Base-by-base conservation (phyloP, 164 flowering plant species). In the Litsea cubeba region DNA sequence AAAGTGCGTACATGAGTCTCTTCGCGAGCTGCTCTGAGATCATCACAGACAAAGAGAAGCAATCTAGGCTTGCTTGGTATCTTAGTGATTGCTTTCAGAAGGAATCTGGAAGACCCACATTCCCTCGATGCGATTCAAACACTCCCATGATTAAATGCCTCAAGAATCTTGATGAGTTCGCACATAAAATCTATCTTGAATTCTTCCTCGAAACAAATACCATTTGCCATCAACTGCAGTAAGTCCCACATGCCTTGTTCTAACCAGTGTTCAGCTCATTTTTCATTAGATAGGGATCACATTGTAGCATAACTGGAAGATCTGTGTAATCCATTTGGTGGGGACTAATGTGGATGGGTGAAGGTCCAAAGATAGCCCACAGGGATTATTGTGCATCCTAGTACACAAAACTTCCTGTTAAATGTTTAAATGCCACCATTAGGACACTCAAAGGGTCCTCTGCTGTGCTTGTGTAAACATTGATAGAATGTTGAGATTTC, bases 151-250 rank as follows among this genome's bases (percentile, higher is more conserved):
- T 64, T 15, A 82, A 80, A 14, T 94, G 98, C 74, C 82, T 87
- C 12, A 77, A 79, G 76, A 83, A 75, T 12, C 69, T 94, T 75
- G 82, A 88, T 65, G 84, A 85, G 12, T 67, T 82, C 46, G 84
- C 77, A 12, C 84, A 84, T 32, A 81, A 75, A 22, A 76, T 82
- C 51, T 94, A 83, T 79, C 90, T 87, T 0, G 91, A 81, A 54
- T 94, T 88, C 82, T 90, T 79, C 80, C 91, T 92, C 2, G 90
- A 94, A 70, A 87, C 92, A 72, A 90, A 92, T 75, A 76, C 89
- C 22, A 90, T 94, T 58, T 94, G 97, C 81, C 87, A 92, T 78
- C 97, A 94, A 71, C 79, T 94, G 82, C 97, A 94, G 98, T 91
- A 23, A 57, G 65, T 20, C 2, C 2, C 14, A 60, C 32, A 15